phyloP scores from a whole-genome alignment of 2,329 filamentous ascomycete species.

The Niveomyces coronatus region DNA sequence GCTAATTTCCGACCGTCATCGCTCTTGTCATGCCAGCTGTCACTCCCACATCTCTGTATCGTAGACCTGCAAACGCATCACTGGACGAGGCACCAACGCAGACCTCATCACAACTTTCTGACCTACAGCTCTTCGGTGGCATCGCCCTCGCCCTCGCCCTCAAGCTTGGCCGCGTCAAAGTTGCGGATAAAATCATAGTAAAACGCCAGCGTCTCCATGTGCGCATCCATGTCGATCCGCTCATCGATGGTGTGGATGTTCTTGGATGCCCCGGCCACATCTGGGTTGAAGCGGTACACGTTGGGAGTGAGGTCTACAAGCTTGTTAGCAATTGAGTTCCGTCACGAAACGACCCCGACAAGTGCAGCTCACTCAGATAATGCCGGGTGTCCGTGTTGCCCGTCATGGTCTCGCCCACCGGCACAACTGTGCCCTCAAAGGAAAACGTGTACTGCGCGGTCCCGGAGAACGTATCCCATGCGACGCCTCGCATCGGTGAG shows the following conservation, averaged over 20 bases:
- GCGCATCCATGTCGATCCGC: constrained; percentile 26
- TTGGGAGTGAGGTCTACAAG: constrained; percentile 20
- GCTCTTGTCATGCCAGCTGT: too few species aligned
- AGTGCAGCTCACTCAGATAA: constrained; percentile 23
- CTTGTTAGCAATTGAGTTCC: neutral
- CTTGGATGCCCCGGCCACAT: constrained; percentile 13
- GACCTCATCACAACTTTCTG: neutral
- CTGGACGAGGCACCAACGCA: too few species aligned
- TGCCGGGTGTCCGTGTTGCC: constrained; percentile 34
- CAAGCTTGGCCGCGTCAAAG: constrained; percentile 28
- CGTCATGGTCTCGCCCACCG: constrained; percentile 36
- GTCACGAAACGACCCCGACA: too few species aligned
- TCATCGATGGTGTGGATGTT: constrained; percentile 35
- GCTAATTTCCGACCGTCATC: too few species aligned
- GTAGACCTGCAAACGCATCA: too few species aligned
- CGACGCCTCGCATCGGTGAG: constrained; percentile 37
- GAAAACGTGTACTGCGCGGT: constrained; percentile 36
- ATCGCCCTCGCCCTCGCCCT: neutral
- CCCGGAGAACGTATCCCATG: constrained; percentile 39
- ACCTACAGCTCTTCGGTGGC: constrained; percentile 4
- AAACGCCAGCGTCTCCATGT: constrained; percentile 32
- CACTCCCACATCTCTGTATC: too few species aligned
- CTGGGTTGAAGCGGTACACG: constrained; percentile 35
- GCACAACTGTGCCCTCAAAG: constrained; percentile 39
- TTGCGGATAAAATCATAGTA: constrained; percentile 35